phyloP scores from a whole-genome alignment of 75 land plant species.

The Cunninghamia lanceolata region DNA sequence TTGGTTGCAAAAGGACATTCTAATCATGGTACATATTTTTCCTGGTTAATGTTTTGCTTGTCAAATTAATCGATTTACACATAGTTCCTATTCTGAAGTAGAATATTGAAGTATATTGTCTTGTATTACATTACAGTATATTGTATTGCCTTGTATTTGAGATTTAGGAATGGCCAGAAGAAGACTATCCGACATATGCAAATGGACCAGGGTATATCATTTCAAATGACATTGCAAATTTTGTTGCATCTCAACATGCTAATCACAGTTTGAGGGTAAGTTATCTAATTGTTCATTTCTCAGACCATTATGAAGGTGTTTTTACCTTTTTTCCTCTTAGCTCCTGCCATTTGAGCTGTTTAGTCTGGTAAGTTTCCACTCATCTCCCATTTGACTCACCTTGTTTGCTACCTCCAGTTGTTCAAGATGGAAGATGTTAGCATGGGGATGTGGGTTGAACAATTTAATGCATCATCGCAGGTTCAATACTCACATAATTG shows the following conservation, averaged over 20 bases:
- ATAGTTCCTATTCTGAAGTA: background rate
- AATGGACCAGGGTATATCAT: conserved; percentile 74
- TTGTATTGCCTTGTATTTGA: background rate
- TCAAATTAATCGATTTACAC: background rate
- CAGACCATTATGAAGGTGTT: background rate
- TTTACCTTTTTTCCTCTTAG: background rate
- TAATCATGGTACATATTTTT: background rate
- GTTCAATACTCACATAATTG: conserved; percentile 51
- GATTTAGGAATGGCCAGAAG: conserved; percentile 67
- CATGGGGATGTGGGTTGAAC: conserved; percentile 67
- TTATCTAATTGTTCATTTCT: background rate
- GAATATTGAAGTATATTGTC: background rate
- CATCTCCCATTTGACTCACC: background rate
- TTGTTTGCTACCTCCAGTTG: conserved; percentile 25
- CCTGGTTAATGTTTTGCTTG: conserved; percentile 3
- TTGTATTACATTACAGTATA: background rate
- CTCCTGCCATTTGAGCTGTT: background rate
- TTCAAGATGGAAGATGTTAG: conserved; percentile 79
- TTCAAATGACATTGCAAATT: conserved; percentile 53
- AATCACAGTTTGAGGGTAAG: conserved; percentile 49
- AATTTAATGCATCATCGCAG: conserved; percentile 22
- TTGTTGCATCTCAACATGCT: conserved; percentile 45
- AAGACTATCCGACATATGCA: conserved; percentile 62
- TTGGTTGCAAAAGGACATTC: background rate
- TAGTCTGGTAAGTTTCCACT: background rate